A percentile compares a stretch with the other conserved stretches of the same genome.
Conservation (phyloP, 2,329 filamentous ascomycete genomes). For the Arthrinium phaeospermum region DNA sequence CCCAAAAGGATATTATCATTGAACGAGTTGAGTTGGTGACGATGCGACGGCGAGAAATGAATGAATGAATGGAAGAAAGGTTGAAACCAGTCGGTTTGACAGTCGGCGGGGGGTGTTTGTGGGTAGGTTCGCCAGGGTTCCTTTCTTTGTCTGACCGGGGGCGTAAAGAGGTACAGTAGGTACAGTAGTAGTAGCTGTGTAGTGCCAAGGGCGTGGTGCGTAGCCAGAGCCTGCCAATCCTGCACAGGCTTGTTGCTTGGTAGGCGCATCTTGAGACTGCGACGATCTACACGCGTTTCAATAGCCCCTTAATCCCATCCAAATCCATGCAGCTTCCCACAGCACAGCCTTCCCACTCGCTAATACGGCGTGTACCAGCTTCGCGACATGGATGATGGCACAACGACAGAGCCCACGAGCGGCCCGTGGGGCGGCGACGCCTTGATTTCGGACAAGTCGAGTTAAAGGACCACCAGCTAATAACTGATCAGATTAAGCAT, state of each 20-base stretch:
- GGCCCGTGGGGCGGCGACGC: background rate
- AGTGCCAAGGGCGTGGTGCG: background rate
- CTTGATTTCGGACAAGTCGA: background rate
- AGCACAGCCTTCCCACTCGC: background rate
- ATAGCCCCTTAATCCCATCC: conserved; percentile 8
- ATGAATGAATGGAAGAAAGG: conserved; percentile 9
- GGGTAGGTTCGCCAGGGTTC: conserved; percentile 9
- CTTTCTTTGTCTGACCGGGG: conserved; percentile 13
- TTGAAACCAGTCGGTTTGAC: conserved; percentile 10
- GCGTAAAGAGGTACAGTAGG: background rate
- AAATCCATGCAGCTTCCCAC: conserved; percentile 6
- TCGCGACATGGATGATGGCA: conserved; percentile 12
- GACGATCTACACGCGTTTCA: conserved; percentile 15
- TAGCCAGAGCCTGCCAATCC: no score
- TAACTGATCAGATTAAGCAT: conserved; percentile 12
- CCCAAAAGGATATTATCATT: conserved; percentile 12
- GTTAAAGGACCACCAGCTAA: background rate
- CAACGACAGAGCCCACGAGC: conserved; percentile 3
- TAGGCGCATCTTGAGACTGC: conserved; percentile 17
- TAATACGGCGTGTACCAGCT: background rate
- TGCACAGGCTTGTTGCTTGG: background rate
- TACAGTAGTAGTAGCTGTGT: no score
- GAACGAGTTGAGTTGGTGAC: background rate
- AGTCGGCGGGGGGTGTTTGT: conserved; percentile 9
- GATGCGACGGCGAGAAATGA: conserved; percentile 4